Evolutionary conservation across 2,329 filamentous ascomycete species (phyloP), one percentile per base, ranked within the genome.

Genomic region (Waltergamsia citrina): DNA sequence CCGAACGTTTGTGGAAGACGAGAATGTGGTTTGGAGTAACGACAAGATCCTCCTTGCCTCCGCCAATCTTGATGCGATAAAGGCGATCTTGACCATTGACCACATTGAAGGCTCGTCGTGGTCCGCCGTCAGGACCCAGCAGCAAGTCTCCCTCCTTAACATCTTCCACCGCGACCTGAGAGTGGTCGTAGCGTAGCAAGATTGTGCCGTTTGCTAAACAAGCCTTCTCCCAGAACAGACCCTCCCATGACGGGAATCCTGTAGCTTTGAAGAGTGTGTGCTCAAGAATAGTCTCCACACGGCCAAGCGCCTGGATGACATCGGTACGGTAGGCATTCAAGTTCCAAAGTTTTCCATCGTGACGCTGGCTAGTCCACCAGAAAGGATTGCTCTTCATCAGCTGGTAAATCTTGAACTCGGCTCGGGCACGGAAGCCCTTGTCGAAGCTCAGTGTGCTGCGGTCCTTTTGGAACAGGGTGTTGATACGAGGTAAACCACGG

Each of bases 301-400:
- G 88, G 52, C 90, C 90, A 31, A 95, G 63, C 0, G 90, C 88
- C 55, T 96, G 92, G 38, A 98, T 98, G 8, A 95, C 87, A 63
- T 98, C 92, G 6, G 92, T 95, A 41, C 92, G 71, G 60, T 96
- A 95, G 2, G 86, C 85, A 44, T 96, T 96, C 35, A 98, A 59
- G 43, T 95, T 95, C 92, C 92, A 98, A 5, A 98, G 60, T 52
- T 96, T 96, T 53, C 92, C 92, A 49, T 98, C 92, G 50, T 98
- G 93, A 25, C 92, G 73, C 58, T 96, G 90, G 49, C 85, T 94
- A 4, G 92, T 98, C 92, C 92, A 98, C 87, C 88, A 95, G 69
- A 96, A 96, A 0, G 92, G 92, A 54, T 96, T 95, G 61, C 83
- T 93, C 75, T 94, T 95, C 90, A 98, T 96, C 40, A 96, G 69